Conservation (phyloP, 305 asterid species). For the Solanum hybrid region DNA sequence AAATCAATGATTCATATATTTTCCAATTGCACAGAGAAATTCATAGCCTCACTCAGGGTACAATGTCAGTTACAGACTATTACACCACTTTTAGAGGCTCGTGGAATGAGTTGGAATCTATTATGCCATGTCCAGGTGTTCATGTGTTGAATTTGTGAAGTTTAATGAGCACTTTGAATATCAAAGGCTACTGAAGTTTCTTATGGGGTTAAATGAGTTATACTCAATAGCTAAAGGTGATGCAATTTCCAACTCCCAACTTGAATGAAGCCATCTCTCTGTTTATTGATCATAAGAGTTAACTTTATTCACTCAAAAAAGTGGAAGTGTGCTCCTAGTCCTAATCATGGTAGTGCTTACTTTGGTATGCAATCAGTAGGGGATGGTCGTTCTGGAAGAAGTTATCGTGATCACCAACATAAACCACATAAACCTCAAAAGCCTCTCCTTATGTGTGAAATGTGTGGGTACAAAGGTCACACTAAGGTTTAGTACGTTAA, state of each 20-base stretch:
- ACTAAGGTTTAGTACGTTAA: background rate
- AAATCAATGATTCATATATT: background rate
- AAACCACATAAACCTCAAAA: background rate
- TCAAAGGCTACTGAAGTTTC: background rate
- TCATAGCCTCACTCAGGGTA: background rate
- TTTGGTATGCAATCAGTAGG: background rate
- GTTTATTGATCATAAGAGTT: background rate
- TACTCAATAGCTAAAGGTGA: background rate
- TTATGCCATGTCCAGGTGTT: background rate
- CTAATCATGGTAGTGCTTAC: background rate
- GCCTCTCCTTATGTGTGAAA: background rate
- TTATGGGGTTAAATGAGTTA: background rate
- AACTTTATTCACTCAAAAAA: background rate
- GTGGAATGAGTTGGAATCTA: background rate
- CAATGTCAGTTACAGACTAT: background rate
- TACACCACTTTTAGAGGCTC: background rate
- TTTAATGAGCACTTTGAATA: background rate
- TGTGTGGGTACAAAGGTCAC: background rate
- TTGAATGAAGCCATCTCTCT: background rate
- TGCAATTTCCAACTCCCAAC: background rate
- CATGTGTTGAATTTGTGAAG: background rate
- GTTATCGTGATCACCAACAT: background rate
- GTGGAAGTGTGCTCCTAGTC: background rate
- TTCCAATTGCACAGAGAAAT: background rate
- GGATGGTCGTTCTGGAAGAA: background rate